Base-by-base conservation (phyloP, 306 rosid species). In the Vigna radiata region DNA sequence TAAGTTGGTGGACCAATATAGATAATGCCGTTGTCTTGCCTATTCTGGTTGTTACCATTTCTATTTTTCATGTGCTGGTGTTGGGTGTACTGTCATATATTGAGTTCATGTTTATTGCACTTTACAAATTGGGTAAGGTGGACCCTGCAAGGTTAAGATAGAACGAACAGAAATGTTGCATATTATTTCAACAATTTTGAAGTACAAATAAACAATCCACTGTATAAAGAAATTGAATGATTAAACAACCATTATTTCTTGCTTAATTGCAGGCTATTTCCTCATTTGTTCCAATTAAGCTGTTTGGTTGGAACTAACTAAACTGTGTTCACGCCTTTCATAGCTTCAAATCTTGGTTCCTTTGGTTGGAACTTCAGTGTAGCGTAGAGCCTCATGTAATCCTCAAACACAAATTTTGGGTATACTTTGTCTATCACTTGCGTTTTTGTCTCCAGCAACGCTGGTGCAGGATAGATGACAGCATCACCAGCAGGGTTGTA, bases 401-500 rank as follows among this genome's bases (percentile, higher is more conserved):
- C 64, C 37, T 58, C 64, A 23, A 58, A 58, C 64, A 58, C 37
- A 58, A 58, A 58, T 58, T 58, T 58, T n/a, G 64, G 64, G 37
- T 58, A 58, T 23, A 58, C 37, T 23, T 58, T 58, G n/a, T 58
- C 37, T 23, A 12, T 58, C 37, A 25, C 37, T 15, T 58, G n/a
- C 25, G 37, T 16, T 23, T 58, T 13, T 25, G 1, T 58, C 36
- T 58, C 64, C 64, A 58, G 13, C 64, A 61, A 61, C 16, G 67
- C 43, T 29, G 66, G 66, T 60, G 66, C 66, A 6, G 66, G 66
- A 37, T 13, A 60, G 66, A 60, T 60, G 29, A 60, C 43, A 60
- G 66, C 66, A 60, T 60, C 66, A 60, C 66, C 31, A 2, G 66
- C 66, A 60, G 66, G 66, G 66, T 31, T 61, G 67, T 61, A 61